Conservation (phyloP, 2,329 filamentous ascomycete genomes). For the Diplocarpon rosae region DNA sequence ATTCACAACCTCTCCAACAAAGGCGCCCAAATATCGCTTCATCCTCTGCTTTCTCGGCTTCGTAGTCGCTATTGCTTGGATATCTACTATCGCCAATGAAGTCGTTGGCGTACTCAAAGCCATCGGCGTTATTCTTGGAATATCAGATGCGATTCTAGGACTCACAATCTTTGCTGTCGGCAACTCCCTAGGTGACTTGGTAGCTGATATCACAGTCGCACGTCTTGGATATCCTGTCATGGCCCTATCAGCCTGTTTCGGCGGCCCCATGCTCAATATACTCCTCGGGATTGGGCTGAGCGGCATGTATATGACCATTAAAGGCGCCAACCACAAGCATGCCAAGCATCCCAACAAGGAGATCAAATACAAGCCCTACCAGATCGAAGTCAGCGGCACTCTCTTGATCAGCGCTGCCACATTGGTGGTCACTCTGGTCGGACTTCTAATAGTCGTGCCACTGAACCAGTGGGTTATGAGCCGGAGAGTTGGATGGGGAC, state of each 20-base stretch:
- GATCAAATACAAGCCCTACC: constrained; percentile 63
- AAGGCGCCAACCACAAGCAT: constrained; percentile 53
- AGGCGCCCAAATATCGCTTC: constrained; percentile 62
- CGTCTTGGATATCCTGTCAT: constrained; percentile 92
- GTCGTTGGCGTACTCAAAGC: constrained; percentile 93
- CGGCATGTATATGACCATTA: constrained; percentile 77
- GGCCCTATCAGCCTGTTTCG: constrained; percentile 89
- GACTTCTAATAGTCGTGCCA: constrained; percentile 71
- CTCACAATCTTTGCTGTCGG: constrained; percentile 94
- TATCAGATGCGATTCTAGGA: constrained; percentile 88
- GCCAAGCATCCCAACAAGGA: constrained; percentile 54
- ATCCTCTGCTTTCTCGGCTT: constrained; percentile 84
- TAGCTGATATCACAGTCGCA: constrained; percentile 90
- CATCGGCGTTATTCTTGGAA: constrained; percentile 80
- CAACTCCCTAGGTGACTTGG: constrained; percentile 87
- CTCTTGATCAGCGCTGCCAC: constrained; percentile 79
- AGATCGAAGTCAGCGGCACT: constrained; percentile 74
- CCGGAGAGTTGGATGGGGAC: constrained; percentile 65
- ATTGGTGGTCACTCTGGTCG: constrained; percentile 67
- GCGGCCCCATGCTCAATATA: constrained; percentile 97
- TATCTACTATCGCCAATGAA: constrained; percentile 88
- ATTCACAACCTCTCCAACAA: constrained; percentile 53
- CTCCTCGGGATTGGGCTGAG: constrained; percentile 87
- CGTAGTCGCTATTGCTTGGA: constrained; percentile 86
- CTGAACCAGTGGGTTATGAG: constrained; percentile 80